Evolutionary conservation across 352 stramenopile species (phyloP).

Genomic region (Pilasporangium apinafurcum): DNA sequence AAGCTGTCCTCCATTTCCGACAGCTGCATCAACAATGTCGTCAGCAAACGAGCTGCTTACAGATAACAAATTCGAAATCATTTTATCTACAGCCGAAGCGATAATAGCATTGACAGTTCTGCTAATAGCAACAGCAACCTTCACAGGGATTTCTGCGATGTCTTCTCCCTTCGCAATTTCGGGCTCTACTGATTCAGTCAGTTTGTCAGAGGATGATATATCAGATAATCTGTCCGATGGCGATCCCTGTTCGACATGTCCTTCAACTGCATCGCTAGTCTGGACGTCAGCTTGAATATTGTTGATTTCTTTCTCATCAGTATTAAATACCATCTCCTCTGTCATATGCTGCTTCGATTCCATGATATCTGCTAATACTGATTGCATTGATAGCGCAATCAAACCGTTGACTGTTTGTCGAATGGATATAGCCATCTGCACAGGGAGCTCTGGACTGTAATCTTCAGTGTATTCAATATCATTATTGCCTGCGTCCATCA

Average conservation of each 20-base stretch:
- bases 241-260: no score
- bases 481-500: neutral
- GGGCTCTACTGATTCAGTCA: no score
- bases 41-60: slow-evolving; percentile 7
- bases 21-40: neutral
- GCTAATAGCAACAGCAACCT: slow-evolving; percentile 19
- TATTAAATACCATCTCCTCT: neutral
- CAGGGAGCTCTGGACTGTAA: slow-evolving; percentile 11
- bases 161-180: neutral
- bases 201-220: no score
- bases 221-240: no score
- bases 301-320: neutral
- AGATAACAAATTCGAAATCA: slow-evolving; percentile 8
- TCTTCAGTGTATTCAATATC: neutral
- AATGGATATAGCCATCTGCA: slow-evolving; percentile 32
- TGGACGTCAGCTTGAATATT: no score
- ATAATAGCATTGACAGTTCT: slow-evolving; percentile 20
- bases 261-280: neutral
- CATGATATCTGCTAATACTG: slow-evolving; percentile 20
- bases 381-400: slow-evolving; percentile 37
- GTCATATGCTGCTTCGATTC: slow-evolving; percentile 7
- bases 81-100: slow-evolving; percentile 16
- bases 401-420: slow-evolving; percentile 24
- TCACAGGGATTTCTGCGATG: slow-evolving; percentile 11
- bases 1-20: neutral